phyloP scores from a whole-genome alignment of 2,329 filamentous ascomycete genomes.

The Penicillium sp. region DNA sequence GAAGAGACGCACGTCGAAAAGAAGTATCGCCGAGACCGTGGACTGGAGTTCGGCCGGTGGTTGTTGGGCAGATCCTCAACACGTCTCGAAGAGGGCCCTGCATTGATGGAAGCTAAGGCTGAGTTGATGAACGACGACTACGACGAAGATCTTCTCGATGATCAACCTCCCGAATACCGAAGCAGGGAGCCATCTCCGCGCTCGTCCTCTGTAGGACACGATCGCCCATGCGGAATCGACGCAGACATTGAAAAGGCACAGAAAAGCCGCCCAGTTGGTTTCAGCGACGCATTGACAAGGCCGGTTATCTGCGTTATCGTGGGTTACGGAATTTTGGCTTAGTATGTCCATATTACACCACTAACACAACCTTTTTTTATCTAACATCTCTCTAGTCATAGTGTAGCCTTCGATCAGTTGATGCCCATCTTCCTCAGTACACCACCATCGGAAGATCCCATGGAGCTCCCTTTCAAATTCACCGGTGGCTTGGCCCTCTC shows the following conservation, averaged over 20 bases:
- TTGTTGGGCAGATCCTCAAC: conserved; percentile 45
- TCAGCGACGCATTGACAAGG: conserved; percentile 68
- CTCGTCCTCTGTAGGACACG: conserved; percentile 33
- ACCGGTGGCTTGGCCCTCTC: conserved; percentile 78
- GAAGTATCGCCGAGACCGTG: conserved; percentile 70
- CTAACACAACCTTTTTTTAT: conserved; percentile 36
- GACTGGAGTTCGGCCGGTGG: conserved; percentile 71
- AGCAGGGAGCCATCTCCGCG: conserved; percentile 54
- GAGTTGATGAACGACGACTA: conserved; percentile 49
- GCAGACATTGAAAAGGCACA: conserved; percentile 40
- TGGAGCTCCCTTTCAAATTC: conserved; percentile 78
- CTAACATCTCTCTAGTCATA: conserved; percentile 62
- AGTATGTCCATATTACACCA: conserved; percentile 64
- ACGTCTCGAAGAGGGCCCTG: conserved; percentile 23
- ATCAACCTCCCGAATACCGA: conserved; percentile 66
- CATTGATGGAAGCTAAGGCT: conserved; percentile 17
- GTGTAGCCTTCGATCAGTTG: conserved; percentile 92
- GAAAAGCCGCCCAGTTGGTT: conserved; percentile 39
- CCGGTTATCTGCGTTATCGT: conserved; percentile 84
- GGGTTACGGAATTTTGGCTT: conserved; percentile 87
- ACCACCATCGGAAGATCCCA: conserved; percentile 46
- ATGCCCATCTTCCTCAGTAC: conserved; percentile 89
- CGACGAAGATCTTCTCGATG: conserved; percentile 58
- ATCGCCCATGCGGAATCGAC: conserved; percentile 28
- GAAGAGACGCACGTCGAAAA: conserved; percentile 89